Evolutionary conservation across 257 asterid genomes (phyloP), one percentile per base, ranked within the genome.

Genomic region (Nicotiana noctiflora): DNA sequence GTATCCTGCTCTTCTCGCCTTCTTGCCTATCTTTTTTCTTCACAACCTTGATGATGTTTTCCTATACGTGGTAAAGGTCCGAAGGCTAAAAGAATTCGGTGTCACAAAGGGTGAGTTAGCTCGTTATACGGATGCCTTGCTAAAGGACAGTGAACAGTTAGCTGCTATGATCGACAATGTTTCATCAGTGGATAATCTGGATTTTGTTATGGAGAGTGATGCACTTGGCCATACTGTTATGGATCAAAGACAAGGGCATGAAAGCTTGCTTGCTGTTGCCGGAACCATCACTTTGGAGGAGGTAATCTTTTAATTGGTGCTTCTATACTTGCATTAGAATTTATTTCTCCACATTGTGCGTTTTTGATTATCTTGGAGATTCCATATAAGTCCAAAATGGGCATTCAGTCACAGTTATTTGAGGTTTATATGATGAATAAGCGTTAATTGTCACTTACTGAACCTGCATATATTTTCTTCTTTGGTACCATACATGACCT

Each of bases 241-340:
- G 99, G 99, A 96, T 88, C 99, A 94, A 85, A 87, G 93, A 80
- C 99, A 96, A 89, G 98, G 98, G 65, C 99, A 96, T 64, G 98
- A 94, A 88, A 89, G 98, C 86, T 88, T 96, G 88, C 88, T 96
- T 87, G 92, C 93, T 81, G 80, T 96, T 83, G 98, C 98, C 63
- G 93, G 97, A 82, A 96, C 99, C 4, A 89, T 96, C 79, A 89
- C 97, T 81, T 97, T 94, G 75, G 99, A 92, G 88, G 99, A 96
- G 93, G 99, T 96, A 89, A 80, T 72, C 21, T 8, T 81, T 79
- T 31, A 52, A 62, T 74, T 46, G 61, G 61, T 74, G 40, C 21
- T 83, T 78, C 75, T 83, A 57, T 75, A 44, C 83, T 40, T 44
- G 80, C 62, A 53, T 65, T 78, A 32, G 72, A 81, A 49, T 74